Evolutionary conservation across 2,329 filamentous ascomycete genomes (phyloP).

Genomic region (Botryosphaeria dothidea): DNA sequence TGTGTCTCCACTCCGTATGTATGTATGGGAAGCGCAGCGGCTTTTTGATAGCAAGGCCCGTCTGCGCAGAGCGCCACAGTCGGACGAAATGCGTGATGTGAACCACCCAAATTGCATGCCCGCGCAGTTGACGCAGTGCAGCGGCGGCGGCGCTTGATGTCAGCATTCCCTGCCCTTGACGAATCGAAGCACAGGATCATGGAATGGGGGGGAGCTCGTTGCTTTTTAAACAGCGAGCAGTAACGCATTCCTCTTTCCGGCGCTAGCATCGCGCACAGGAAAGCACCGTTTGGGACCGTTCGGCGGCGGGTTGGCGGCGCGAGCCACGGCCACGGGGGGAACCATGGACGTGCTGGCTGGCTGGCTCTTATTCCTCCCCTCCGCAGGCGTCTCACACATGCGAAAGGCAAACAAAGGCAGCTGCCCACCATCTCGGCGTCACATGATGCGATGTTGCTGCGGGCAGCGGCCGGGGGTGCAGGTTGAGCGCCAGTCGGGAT

Average conservation of each 20-base stretch:
- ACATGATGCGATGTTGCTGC: constrained; percentile 10
- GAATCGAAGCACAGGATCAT: background rate
- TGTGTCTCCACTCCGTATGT: background rate
- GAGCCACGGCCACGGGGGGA: background rate
- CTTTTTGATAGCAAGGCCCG: background rate
- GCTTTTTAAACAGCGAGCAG: background rate
- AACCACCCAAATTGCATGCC: background rate
- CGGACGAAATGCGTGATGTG: constrained; percentile 4
- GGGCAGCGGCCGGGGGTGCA: background rate
- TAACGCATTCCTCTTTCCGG: background rate
- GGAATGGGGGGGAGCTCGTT: constrained; percentile 1
- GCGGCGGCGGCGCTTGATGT: background rate
- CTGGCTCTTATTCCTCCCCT: background rate
- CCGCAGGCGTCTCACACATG: background rate
- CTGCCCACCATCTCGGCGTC: background rate
- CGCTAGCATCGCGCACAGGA: constrained; percentile 3
- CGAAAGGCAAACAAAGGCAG: background rate
- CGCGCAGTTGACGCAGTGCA: background rate
- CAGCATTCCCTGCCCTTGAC: constrained; percentile 11
- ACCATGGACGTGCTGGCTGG: constrained; percentile 1
- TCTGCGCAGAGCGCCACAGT: background rate
- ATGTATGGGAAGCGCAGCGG: background rate
- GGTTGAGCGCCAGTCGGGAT: constrained; percentile 1
- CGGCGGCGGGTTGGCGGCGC: background rate
- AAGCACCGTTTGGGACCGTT: constrained; percentile 13